Evolutionary conservation across 2,329 filamentous ascomycete genomes (phyloP), one percentile per base, ranked within the genome.

Genomic region (Fusarium sulawesiense): DNA sequence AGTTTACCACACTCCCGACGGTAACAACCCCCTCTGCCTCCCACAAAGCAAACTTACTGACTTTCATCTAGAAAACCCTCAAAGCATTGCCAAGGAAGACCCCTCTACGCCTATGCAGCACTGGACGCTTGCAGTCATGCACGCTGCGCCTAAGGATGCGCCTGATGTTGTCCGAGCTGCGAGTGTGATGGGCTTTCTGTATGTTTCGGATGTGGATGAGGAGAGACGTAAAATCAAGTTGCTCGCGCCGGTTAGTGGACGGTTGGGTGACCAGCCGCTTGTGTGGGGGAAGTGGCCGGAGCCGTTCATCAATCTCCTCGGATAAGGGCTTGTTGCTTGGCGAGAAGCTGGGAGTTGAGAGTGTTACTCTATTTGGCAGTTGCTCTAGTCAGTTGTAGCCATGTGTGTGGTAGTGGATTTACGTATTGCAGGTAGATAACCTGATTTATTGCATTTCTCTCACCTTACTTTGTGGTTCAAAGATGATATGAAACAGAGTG

Each of bases 161-260:
- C 87, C 91, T 9, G 89, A 93, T 49, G 87, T 88, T 2, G 90
- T 98, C 46, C 88, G 93, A 14, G 91, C 94, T 73, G 90, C 94
- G 10, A 92, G 91, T 59, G 90, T 98, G 30, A 92, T 97, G 87
- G 96, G 96, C 0, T 99, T 97, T 76, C 87, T 98, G 30, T 98
- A 97, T 76, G 92, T 98, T 18, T 91, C 93, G 1, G 93, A 97
- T 66, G 93, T 98, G 6, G 94, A 99, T 76, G 92, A 93, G 76
- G 91, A 92, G 73, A 92, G 92, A 79, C 89, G 89, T 71, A 92
- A 92, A 78, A 85, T 98, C 32, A 92, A 93, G 76, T 84, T 98
- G 21, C 82, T 99, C 62, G 91, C 93, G 20, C 96, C 96, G 3
- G 89, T 97, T 66, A 92, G 92, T 55, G 94, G 94, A 4, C 87